A percentile compares a stretch with the other conserved stretches of the same genome.
phyloP scores from a whole-genome alignment of 1,139 yeast species.

The Candida albicans region DNA sequence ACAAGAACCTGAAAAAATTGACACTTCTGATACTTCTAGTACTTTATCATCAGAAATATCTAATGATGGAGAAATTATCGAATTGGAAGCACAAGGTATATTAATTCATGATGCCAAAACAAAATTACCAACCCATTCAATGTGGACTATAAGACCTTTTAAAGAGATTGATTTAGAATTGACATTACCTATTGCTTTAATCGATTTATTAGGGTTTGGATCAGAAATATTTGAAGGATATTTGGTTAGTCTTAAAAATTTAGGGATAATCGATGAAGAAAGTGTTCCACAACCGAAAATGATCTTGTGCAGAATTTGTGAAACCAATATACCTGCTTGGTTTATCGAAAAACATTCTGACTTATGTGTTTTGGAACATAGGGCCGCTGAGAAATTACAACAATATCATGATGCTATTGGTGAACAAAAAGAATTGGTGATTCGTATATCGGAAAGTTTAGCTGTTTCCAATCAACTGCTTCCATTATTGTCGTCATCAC shows the following conservation, averaged over 20 bases:
- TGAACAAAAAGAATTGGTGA: constrained; percentile 66
- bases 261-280: constrained; percentile 60
- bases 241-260: constrained; percentile 59
- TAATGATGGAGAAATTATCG: constrained; percentile 61
- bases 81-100: constrained; percentile 95
- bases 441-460: constrained; percentile 43
- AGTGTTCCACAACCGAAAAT: constrained; percentile 74
- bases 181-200: constrained; percentile 65
- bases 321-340: constrained; percentile 91
- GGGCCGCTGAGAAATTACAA: constrained; percentile 78
- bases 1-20: constrained; percentile 12
- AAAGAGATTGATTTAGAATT: constrained; percentile 61
- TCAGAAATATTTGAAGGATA: constrained; percentile 80
- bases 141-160: constrained; percentile 91
- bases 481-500: constrained; percentile 10
- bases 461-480: constrained; percentile 12
- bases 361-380: constrained; percentile 81
- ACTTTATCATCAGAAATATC: constrained; percentile 38
- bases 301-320: constrained; percentile 90
- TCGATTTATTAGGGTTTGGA: constrained; percentile 83
- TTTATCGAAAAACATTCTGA: constrained; percentile 93
- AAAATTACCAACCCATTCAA: constrained; percentile 72
- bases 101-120: constrained; percentile 67
- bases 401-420: constrained; percentile 70
- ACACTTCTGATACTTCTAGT: constrained; percentile 17